Conservation (phyloP, 371 early-diverging fungal genomes). For the Chytridium lagenaria region DNA sequence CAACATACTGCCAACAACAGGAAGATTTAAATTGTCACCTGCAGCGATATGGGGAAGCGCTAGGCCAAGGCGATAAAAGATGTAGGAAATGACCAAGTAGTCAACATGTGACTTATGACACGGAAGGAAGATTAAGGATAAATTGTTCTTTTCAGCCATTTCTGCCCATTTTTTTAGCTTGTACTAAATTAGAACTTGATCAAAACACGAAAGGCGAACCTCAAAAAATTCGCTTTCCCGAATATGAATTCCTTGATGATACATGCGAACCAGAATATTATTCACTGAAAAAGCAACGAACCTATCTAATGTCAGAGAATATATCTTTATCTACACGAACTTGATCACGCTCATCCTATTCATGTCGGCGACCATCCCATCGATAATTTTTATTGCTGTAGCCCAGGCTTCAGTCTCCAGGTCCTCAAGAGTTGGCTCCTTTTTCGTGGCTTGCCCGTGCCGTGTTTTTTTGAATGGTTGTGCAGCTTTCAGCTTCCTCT, state of each 20-base stretch:
- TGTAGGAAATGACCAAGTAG: conserved; percentile 82
- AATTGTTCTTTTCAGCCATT: conserved; percentile 67
- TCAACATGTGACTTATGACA: conserved; percentile 92
- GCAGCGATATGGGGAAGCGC: conserved; percentile 89
- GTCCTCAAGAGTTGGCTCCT: conserved; percentile 58
- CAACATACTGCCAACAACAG: conserved; percentile 73
- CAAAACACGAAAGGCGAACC: conserved; percentile 41
- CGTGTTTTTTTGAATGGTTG: conserved; percentile 49
- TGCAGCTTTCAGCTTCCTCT: not conserved
- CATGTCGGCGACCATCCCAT: conserved; percentile 73
- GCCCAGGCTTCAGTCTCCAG: conserved; percentile 34
- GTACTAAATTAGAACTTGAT: not conserved
- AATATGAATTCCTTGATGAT: conserved; percentile 81
- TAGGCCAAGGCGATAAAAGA: conserved; percentile 81
- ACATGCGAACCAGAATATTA: conserved; percentile 77
- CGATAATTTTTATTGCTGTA: conserved; percentile 57
- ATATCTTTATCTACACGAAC: conserved; percentile 42
- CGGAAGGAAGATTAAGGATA: conserved; percentile 82
- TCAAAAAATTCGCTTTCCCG: conserved; percentile 80
- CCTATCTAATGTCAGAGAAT: conserved; percentile 39
- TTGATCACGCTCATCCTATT: conserved; percentile 67
- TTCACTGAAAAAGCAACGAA: conserved; percentile 76
- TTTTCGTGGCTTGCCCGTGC: conserved; percentile 62
- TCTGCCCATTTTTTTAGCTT: conserved; percentile 70
- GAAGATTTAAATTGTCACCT: conserved; percentile 87